Evolutionary conservation across 495 filamentous ascomycete species (phyloP).

Genomic region (Pseudomonodictys pantanalensis): DNA sequence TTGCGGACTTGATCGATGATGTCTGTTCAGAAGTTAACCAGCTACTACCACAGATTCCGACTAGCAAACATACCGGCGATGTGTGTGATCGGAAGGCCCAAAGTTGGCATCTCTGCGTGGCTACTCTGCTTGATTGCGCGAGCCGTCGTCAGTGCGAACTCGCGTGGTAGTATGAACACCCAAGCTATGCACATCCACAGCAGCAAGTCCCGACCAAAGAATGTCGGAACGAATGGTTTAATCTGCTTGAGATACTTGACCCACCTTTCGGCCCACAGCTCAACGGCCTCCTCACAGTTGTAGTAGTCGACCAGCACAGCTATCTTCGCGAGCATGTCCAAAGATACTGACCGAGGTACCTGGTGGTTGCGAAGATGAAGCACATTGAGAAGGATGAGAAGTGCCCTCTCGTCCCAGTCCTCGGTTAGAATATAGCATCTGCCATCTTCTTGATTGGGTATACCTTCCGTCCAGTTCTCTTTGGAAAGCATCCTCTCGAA

Average conservation of each 20-base stretch:
- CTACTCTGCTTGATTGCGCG: constrained; percentile 8
- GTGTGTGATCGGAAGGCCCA: constrained; percentile 15
- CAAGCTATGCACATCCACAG: constrained; percentile 45
- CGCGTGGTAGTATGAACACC: constrained; percentile 35
- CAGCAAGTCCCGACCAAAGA: constrained; percentile 37
- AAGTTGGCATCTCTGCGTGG: constrained; percentile 1
- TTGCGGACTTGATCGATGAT: background rate
- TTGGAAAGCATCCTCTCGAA: background rate
- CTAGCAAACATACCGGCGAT: background rate
- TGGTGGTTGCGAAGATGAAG: constrained; percentile 50
- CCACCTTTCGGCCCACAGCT: constrained; percentile 50
- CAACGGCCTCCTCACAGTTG: constrained; percentile 46
- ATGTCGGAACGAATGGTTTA: constrained; percentile 6
- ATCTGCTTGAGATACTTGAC: constrained; percentile 32
- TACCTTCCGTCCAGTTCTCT: constrained; percentile 41
- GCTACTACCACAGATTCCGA: background rate
- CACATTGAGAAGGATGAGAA: constrained; percentile 51
- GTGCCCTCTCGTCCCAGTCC: constrained; percentile 44
- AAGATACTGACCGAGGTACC: constrained; percentile 43
- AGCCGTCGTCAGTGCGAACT: constrained; percentile 9
- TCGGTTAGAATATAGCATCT: constrained; percentile 44
- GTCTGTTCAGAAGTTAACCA: background rate
- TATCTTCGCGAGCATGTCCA: constrained; percentile 51
- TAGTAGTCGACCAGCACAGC: constrained; percentile 54
- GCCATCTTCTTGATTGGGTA: constrained; percentile 39